Conservation (phyloP, 768 basidiomycete species). For the Psilocybe tampanensis region DNA sequence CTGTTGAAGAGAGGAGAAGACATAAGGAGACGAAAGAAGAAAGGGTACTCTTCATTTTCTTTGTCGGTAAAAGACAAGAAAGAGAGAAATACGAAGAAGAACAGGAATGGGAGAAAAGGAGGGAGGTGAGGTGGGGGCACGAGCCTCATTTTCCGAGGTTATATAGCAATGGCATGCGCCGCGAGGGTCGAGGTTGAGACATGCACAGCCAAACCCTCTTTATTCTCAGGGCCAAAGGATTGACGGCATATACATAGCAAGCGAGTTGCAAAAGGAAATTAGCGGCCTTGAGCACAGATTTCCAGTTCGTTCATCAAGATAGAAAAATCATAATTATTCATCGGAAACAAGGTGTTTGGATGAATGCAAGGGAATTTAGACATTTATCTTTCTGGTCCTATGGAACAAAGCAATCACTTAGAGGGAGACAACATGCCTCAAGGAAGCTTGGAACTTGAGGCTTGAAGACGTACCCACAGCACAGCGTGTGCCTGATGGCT, state of each 20-base stretch:
- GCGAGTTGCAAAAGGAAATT: background rate
- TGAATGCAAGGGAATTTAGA: too few species aligned
- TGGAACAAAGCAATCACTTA: too few species aligned
- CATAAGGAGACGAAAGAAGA: constrained; percentile 2
- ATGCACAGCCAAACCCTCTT: background rate
- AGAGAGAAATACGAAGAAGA: background rate
- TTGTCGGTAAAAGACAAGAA: background rate
- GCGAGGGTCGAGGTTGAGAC: background rate
- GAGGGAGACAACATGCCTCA: background rate
- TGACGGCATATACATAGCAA: background rate
- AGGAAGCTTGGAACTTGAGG: background rate
- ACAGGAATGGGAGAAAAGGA: background rate
- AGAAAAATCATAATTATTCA: background rate
- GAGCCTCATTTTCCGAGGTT: background rate
- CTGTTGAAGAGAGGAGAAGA: constrained; percentile 1
- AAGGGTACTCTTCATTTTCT: background rate
- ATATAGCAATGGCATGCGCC: background rate
- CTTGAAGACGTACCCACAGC: background rate
- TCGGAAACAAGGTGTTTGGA: background rate
- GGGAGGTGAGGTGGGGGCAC: background rate
- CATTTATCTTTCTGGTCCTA: too few species aligned
- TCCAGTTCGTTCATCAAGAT: background rate
- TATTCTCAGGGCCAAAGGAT: background rate
- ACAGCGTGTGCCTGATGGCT: background rate
- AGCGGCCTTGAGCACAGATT: background rate